These are phyloP conservation scores for Citrus mangshanensis DNA, from an alignment of 345 rosid genomes.

Conservation along the genomic window DNA sequence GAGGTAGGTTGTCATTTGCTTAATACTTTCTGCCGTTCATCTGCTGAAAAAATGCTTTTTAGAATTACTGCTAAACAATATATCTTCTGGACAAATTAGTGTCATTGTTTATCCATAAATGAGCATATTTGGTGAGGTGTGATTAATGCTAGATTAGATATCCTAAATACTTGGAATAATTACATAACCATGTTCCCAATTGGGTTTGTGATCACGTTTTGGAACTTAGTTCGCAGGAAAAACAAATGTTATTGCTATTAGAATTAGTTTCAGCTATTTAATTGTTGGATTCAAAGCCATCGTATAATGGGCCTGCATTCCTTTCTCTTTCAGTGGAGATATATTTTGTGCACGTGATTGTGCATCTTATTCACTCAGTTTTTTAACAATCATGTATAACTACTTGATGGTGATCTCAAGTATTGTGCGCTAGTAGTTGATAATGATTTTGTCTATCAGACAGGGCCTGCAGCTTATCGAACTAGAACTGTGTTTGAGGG, in stretches of 20 bases:
- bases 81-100: neutral
- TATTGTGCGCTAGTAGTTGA: constrained; percentile 14
- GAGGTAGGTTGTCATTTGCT: constrained; percentile 41
- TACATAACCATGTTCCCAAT: neutral
- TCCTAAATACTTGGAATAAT: neutral
- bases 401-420: neutral
- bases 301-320: neutral
- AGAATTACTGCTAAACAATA: neutral
- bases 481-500: constrained; percentile 94
- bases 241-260: neutral
- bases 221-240: neutral
- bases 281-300: neutral
- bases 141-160: neutral
- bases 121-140: neutral
- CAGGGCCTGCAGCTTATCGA: constrained; percentile 60
- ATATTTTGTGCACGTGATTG: neutral
- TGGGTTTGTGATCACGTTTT: neutral
- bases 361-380: neutral
- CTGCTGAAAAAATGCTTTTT: neutral
- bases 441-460: constrained; percentile 47
- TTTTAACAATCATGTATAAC: neutral
- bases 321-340: neutral
- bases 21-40: neutral
- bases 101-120: neutral
- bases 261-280: neutral